phyloP scores from a whole-genome alignment of 208 protist genomes.

The Novymonas esmeraldas region DNA sequence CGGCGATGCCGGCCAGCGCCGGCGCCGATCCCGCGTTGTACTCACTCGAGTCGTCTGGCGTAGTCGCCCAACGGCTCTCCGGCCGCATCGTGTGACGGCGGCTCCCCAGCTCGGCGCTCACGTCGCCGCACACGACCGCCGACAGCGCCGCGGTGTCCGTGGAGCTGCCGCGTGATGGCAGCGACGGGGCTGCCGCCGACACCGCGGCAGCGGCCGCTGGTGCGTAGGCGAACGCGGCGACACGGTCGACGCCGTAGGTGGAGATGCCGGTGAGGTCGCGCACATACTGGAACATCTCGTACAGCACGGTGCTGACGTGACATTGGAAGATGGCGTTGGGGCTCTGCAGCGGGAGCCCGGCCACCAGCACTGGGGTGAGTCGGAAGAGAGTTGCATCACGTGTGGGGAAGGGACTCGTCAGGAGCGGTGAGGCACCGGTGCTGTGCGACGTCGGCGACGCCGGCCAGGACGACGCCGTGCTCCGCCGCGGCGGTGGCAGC shows the following conservation, averaged over 20 bases:
- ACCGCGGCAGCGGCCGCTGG: neutral
- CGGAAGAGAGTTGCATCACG: slow-evolving; percentile 75
- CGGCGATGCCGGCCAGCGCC: neutral
- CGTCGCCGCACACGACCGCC: neutral
- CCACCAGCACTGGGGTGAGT: slow-evolving; percentile 58
- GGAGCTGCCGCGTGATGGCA: neutral
- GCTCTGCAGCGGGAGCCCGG: slow-evolving; percentile 53
- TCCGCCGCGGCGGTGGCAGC: neutral
- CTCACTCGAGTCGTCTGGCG: too few species aligned
- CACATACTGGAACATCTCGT: slow-evolving; percentile 55
- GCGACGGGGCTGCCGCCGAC: neutral
- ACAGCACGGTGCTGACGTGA: slow-evolving; percentile 52
- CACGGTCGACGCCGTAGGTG: slow-evolving; percentile 63
- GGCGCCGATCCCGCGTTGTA: too few species aligned
- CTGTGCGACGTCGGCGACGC: neutral
- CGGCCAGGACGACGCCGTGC: too few species aligned
- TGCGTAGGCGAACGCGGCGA: slow-evolving; percentile 35
- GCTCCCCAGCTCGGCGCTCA: neutral
- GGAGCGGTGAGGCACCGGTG: slow-evolving; percentile 11
- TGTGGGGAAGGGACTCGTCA: slow-evolving; percentile 58
- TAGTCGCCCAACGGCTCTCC: neutral
- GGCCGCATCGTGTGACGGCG: neutral
- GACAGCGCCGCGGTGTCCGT: neutral
- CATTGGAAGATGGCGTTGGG: slow-evolving; percentile 68
- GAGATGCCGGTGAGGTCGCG: slow-evolving; percentile 72